Conservation (phyloP, 1,139 yeast genomes). For the Pichia inconspicua region DNA sequence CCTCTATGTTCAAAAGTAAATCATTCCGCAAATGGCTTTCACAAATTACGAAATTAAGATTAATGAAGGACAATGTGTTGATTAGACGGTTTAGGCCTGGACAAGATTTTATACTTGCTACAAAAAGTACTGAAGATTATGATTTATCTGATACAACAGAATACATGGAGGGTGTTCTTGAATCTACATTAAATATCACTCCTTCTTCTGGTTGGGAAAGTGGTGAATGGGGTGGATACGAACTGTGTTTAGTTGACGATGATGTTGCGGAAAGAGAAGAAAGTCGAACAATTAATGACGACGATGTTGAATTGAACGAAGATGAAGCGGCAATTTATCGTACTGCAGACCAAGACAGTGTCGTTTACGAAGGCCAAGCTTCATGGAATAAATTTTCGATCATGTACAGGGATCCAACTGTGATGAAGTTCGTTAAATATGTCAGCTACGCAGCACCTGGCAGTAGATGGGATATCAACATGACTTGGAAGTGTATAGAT, state of each 20-base stretch:
- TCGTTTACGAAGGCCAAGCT: slow-evolving; percentile 73
- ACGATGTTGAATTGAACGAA: slow-evolving; percentile 32
- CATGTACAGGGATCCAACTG: slow-evolving; percentile 76
- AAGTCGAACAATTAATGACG: slow-evolving; percentile 31
- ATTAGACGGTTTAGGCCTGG: slow-evolving; percentile 93
- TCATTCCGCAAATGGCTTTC: slow-evolving; percentile 68
- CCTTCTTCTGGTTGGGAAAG: slow-evolving; percentile 78
- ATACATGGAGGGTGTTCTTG: slow-evolving; percentile 45
- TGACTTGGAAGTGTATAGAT: slow-evolving; percentile 67
- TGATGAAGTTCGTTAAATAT: slow-evolving; percentile 84
- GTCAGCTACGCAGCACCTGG: slow-evolving; percentile 86
- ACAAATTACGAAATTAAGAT: slow-evolving; percentile 54
- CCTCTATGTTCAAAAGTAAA: slow-evolving; percentile 49
- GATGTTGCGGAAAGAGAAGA: slow-evolving; percentile 36
- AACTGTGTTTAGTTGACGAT: slow-evolving; percentile 70
- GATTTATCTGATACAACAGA: slow-evolving; percentile 27
- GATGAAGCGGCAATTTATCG: slow-evolving; percentile 53
- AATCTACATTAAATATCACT: slow-evolving; percentile 70
- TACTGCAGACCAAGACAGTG: slow-evolving; percentile 62
- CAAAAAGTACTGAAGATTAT: slow-evolving; percentile 45
- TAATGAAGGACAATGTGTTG: slow-evolving; percentile 59
- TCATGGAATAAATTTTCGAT: slow-evolving; percentile 74
- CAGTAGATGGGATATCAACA: slow-evolving; percentile 83
- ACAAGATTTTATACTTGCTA: slow-evolving; percentile 85
- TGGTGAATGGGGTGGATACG: slow-evolving; percentile 93